These are phyloP conservation scores for Aureoboletus auriporus DNA, from an alignment of 768 basidiomycete genomes.

Conservation along the genomic window DNA sequence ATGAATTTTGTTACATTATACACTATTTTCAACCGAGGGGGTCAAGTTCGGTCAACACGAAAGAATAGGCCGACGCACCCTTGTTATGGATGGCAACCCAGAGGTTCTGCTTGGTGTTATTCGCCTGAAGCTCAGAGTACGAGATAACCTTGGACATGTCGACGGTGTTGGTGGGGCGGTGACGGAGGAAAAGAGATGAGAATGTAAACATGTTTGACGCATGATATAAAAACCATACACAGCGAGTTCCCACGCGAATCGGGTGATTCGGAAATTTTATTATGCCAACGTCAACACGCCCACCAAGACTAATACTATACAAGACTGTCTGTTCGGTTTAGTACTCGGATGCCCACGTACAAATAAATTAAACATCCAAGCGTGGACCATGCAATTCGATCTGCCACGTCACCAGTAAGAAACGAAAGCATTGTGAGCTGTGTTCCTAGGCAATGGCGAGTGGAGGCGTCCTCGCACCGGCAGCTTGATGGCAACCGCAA, in stretches of 20 bases:
- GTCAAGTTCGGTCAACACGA: conserved; percentile 1
- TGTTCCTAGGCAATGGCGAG: conserved; percentile 76
- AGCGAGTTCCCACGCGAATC: conserved; percentile 27
- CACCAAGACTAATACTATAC: too few species aligned
- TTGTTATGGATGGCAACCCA: conserved; percentile 85
- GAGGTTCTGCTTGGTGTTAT: conserved; percentile 71
- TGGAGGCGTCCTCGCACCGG: conserved; percentile 34
- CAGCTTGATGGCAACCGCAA: too few species aligned
- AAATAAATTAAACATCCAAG: conserved; percentile 58
- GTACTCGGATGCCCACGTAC: conserved; percentile 71
- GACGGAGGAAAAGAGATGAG: conserved; percentile 6
- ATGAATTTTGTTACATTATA: conserved; percentile 93
- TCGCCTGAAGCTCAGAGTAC: conserved; percentile 71
- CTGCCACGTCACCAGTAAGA: conserved; percentile 76
- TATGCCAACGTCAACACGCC: too few species aligned
- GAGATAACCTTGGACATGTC: conserved; percentile 53
- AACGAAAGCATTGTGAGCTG: conserved; percentile 70
- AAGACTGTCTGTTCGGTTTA: conserved; percentile 57
- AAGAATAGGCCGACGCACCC: conserved; percentile 41
- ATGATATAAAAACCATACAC: conserved; percentile 15
- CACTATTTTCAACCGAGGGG: conserved; percentile 44
- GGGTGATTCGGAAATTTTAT: too few species aligned
- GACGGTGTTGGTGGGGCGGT: conserved; percentile 5
- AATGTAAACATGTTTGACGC: conserved; percentile 1
- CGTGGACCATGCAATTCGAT: conserved; percentile 64